Evolutionary conservation across 2,329 filamentous ascomycete species (phyloP), one percentile per base, ranked within the genome.

Genomic region (Thyridium curvatum): DNA sequence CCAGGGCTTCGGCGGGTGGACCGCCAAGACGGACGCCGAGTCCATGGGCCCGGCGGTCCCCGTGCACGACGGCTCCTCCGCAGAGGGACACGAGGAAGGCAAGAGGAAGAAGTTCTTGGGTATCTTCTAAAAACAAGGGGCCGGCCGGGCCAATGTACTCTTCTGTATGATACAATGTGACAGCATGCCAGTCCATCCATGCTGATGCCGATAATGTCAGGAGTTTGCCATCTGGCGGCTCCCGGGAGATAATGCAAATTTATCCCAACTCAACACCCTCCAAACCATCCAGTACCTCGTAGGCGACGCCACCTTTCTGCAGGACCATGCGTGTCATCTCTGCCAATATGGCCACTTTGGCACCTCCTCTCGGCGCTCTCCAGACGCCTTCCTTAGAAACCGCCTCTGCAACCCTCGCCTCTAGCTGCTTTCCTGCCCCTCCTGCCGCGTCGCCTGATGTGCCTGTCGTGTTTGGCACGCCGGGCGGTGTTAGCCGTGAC

Each of bases 261-360:
- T 66, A 84, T 47, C 69, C 67, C 61, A 86, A 62, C 45, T 89
- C 84, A 33, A 93, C 86, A 14, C 74, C 78, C 45, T 90, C 83
- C 49, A 97, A 63, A 1, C 84, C 90, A 45, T 84, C 79, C 55
- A 97, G 69, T 6, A 96, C 84, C 60, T 96, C 91, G 48, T 90
- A 82, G 4, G 84, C 88, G 18, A 96, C 83, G 28, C 89, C 88
- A 1, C 84, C 84, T 51, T 74, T 78, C 55, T 85, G 78, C 42
- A 94, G 60, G 26, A 89, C 85, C 57, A 82, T 79, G 57, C 83
- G 79, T 43, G 94, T 79, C 64, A 96, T 86, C 38, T 74, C 71
- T 37, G 80, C 75, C 47, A 97, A 65, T 14, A 93, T 68, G 4
- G 65, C 69, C 52, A 88, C 77, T 66, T 86, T 89, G 30, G 91